Conservation (phyloP, 1,284 basidiomycete species). For the Ustilago trichophora region DNA sequence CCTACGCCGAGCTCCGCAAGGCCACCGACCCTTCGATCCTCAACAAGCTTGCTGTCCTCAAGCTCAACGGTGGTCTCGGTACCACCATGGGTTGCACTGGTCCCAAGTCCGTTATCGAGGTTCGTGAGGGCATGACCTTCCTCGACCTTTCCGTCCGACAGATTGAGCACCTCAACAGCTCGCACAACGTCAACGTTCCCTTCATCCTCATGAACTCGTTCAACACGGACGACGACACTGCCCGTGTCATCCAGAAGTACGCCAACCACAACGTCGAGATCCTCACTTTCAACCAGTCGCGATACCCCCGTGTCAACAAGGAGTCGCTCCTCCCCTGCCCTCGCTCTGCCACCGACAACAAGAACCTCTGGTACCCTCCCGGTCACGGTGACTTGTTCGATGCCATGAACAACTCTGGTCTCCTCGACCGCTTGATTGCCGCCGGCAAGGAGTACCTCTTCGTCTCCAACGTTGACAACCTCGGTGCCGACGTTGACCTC, state of each 20-base stretch:
- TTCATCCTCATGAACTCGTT: conserved; percentile 99
- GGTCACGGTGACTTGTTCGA: conserved; percentile 98
- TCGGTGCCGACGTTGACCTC: conserved; percentile 89
- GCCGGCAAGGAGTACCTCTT: conserved; percentile 99
- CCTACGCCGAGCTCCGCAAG: conserved; percentile 77
- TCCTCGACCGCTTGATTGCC: conserved; percentile 90
- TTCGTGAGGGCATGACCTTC: conserved; percentile 93
- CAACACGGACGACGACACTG: conserved; percentile 79
- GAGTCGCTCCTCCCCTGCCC: conserved; percentile 92
- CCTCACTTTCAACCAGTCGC: conserved; percentile 89
- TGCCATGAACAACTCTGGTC: conserved; percentile 90
- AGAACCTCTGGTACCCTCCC: conserved; percentile 92
- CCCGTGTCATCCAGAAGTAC: conserved; percentile 95
- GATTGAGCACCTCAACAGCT: conserved; percentile 81
- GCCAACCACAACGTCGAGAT: conserved; percentile 75
- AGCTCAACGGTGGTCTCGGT: conserved; percentile 99
- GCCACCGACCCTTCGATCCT: conserved; percentile 62
- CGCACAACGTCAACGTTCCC: conserved; percentile 81
- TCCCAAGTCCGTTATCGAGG: conserved; percentile 69
- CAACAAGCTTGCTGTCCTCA: conserved; percentile 86
- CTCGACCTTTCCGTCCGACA: conserved; percentile 95
- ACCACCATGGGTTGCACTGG: conserved; percentile 92
- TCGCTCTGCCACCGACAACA: conserved; percentile 85
- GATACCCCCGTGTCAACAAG: conserved; percentile 96
- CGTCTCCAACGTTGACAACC: conserved; percentile 98